Evolutionary conservation across 139 green algal genomes (phyloP).

Genomic region (Chlamydomonas incerta): DNA sequence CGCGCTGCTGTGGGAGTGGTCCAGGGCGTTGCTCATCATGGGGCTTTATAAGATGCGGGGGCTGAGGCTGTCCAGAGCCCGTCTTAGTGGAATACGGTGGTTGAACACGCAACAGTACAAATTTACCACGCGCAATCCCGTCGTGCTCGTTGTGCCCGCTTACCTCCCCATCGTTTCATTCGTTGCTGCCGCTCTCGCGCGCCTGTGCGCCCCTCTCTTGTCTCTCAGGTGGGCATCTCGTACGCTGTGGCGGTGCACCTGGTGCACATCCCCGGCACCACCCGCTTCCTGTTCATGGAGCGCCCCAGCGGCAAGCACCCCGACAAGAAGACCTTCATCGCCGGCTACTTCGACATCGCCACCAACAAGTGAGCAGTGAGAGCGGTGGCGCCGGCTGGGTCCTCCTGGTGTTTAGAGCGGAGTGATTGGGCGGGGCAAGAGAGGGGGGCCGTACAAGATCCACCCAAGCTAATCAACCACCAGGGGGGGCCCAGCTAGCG

Average conservation of each 20-base stretch:
- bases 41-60: no score
- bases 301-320: constrained; percentile 55
- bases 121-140: not conserved
- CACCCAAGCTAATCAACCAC: no score
- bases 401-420: no score
- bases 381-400: no score
- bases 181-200: not conserved
- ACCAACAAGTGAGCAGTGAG: constrained; percentile 38
- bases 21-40: no score
- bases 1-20: no score
- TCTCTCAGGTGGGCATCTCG: constrained; percentile 10
- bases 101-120: no score
- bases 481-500: no score
- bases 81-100: not conserved
- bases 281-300: constrained; percentile 49
- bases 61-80: no score
- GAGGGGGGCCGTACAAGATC: no score
- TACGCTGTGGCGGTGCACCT: constrained; percentile 41
- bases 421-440: no score
- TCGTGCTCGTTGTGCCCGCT: not conserved
- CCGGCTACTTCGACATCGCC: constrained; percentile 41
- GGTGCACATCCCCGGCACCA: constrained; percentile 44
- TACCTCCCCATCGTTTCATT: not conserved
- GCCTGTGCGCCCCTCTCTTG: no score
- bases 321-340: constrained; percentile 44